Conservation (phyloP, 1,284 basidiomycete genomes). For the Phlebopus sp. region DNA sequence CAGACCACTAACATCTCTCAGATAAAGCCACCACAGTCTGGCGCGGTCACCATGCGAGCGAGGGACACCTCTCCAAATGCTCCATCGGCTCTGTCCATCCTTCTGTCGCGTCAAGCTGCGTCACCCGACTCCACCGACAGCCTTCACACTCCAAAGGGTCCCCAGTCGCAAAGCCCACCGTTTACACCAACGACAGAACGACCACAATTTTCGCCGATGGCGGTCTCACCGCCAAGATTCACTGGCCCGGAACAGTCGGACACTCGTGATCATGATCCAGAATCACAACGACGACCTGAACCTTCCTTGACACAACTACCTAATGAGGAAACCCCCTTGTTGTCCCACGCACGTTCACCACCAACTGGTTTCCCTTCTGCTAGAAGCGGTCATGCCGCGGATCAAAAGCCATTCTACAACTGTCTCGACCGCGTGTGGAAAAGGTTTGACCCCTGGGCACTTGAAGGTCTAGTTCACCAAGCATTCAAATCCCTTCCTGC, state of each 20-base stretch:
- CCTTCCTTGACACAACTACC: neutral
- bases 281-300: neutral
- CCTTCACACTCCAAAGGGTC: slow-evolving; percentile 1
- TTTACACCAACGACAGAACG: slow-evolving; percentile 24
- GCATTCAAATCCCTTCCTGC: slow-evolving; percentile 67
- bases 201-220: neutral
- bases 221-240: too few relatives aligned
- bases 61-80: slow-evolving; percentile 17
- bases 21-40: neutral
- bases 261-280: neutral
- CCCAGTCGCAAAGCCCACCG: slow-evolving; percentile 14
- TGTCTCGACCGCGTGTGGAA: neutral
- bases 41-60: slow-evolving; percentile 17
- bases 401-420: neutral
- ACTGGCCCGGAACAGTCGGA: too few relatives aligned
- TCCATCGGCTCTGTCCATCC: slow-evolving; percentile 44
- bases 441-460: slow-evolving; percentile 12
- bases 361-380: slow-evolving; percentile 8
- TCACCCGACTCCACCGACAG: neutral
- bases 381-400: slow-evolving; percentile 15
- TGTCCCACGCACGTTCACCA: slow-evolving; percentile 10
- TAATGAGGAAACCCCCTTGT: slow-evolving; percentile 22
- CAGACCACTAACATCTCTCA: slow-evolving; percentile 10
- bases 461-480: slow-evolving; percentile 30
- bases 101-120: slow-evolving; percentile 33